Evolutionary conservation across 1,139 yeast genomes (phyloP).

Genomic region (Yamadazyma diospyri): DNA sequence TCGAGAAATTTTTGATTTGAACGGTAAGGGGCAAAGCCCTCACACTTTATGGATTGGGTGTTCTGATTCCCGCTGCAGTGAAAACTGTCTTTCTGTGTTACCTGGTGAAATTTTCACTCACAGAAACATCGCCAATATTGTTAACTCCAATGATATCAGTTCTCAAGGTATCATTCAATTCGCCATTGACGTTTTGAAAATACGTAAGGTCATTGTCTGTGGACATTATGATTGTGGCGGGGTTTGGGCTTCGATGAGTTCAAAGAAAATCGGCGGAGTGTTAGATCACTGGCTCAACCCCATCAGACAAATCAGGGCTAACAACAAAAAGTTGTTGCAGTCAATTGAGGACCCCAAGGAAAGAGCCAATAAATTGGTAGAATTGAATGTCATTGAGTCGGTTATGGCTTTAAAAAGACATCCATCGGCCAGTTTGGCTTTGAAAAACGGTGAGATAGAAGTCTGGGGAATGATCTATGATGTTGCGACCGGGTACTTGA

Average conservation of each 20-base stretch:
- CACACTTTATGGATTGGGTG: constrained; percentile 97
- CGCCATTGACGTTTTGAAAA: constrained; percentile 84
- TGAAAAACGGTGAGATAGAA: constrained; percentile 68
- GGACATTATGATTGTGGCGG: constrained; percentile 99
- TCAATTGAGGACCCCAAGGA: constrained; percentile 46
- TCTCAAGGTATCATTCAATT: constrained; percentile 84
- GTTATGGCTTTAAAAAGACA: constrained; percentile 60
- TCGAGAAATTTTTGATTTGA: constrained; percentile 56
- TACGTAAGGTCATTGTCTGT: constrained; percentile 79
- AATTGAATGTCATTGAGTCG: constrained; percentile 69
- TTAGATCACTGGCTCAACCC: constrained; percentile 78
- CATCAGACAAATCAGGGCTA: constrained; percentile 65
- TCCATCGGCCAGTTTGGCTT: constrained; percentile 72
- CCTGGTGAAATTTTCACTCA: constrained; percentile 97
- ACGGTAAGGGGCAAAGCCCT: constrained; percentile 86
- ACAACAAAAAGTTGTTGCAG: constrained; percentile 46
- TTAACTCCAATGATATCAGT: constrained; percentile 69
- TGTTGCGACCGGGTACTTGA: constrained; percentile 71
- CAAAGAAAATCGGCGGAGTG: constrained; percentile 68
- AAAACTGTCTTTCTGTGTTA: constrained; percentile 68
- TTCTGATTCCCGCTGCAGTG: constrained; percentile 90
- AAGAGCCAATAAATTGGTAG: constrained; percentile 66
- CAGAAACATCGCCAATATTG: constrained; percentile 85
- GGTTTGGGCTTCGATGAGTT: constrained; percentile 77
- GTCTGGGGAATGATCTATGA: constrained; percentile 89